Percentiles rank a stretch among this genome's conserved stretches.
Conservation (phyloP, 2,329 filamentous ascomycete genomes). For the Penicillium sp. region DNA sequence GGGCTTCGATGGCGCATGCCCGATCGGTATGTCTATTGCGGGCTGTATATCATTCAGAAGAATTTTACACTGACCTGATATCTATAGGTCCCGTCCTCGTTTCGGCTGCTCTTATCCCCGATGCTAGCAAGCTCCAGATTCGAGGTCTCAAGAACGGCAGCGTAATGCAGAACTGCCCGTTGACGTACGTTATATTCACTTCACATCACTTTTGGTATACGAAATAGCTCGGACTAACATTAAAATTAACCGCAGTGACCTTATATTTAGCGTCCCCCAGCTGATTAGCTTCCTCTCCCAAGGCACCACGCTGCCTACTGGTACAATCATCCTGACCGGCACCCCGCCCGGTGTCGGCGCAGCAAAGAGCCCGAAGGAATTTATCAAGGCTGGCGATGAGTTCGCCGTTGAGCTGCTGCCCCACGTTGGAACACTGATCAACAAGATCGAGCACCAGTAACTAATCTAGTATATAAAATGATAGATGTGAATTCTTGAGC, state of each 20-base stretch:
- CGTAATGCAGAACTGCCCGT: constrained; percentile 50
- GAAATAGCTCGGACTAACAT: constrained; percentile 8
- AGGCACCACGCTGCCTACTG: constrained; percentile 43
- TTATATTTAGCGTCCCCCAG: constrained; percentile 54
- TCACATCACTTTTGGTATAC: background rate
- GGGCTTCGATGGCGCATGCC: constrained; percentile 58
- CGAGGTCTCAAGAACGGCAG: constrained; percentile 49
- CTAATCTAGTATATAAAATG: background rate
- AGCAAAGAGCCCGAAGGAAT: constrained; percentile 42
- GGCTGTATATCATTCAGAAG: background rate
- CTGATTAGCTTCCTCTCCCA: constrained; percentile 42
- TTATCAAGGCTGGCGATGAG: constrained; percentile 47
- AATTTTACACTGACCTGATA: background rate
- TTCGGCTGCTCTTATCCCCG: constrained; percentile 35
- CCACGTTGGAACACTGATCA: constrained; percentile 50
- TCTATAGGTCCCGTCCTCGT: constrained; percentile 51
- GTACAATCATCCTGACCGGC: constrained; percentile 46
- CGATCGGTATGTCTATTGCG: constrained; percentile 40
- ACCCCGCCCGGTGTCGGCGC: constrained; percentile 45
- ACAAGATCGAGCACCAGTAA: constrained; percentile 40
- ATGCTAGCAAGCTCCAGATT: constrained; percentile 34
- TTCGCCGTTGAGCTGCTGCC: constrained; percentile 51
- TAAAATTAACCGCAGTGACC: constrained; percentile 40
- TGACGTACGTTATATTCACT: constrained; percentile 35
- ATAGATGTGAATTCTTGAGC: background rate